Percentiles rank a stretch among this genome's conserved stretches.
Conservation (phyloP, 1,139 yeast species). For the Yamadazyma diospyri region DNA sequence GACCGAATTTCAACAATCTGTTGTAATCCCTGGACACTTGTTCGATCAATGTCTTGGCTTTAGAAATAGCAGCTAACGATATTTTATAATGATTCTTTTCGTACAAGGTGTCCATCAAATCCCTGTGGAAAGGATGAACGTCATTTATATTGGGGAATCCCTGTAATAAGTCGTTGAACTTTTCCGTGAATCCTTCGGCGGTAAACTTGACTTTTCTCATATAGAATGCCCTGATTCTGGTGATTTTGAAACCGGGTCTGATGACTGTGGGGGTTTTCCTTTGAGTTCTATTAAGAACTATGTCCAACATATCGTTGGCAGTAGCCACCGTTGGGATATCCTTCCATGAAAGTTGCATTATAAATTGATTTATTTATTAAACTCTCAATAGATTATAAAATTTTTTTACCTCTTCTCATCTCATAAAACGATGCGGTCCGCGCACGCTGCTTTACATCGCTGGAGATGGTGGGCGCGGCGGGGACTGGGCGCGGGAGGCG, state of each 20-base stretch:
- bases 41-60: slow-evolving; percentile 91
- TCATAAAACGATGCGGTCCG: slow-evolving; percentile 1
- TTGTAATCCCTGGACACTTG: slow-evolving; percentile 95
- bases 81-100: slow-evolving; percentile 98
- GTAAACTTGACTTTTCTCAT: slow-evolving; percentile 97
- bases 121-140: slow-evolving; percentile 97
- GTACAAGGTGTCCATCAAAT: slow-evolving; percentile 93
- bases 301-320: slow-evolving; percentile 90
- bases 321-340: slow-evolving; percentile 95
- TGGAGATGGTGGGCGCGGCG: too few relatives aligned
- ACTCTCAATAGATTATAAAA: slow-evolving; percentile 1
- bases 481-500: too few relatives aligned
- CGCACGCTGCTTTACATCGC: slow-evolving; percentile 4
- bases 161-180: slow-evolving; percentile 75
- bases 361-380: not conserved
- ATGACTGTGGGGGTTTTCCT: slow-evolving; percentile 98
- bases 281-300: slow-evolving; percentile 94
- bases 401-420: slow-evolving; percentile 9
- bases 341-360: slow-evolving; percentile 98
- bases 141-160: slow-evolving; percentile 97
- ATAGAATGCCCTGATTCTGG: slow-evolving; percentile 95
- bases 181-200: slow-evolving; percentile 92
- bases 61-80: slow-evolving; percentile 90
- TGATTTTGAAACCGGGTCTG: slow-evolving; percentile 93
- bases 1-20: slow-evolving; percentile 92